Percentiles rank a stretch among this genome's conserved stretches.
Evolutionary conservation across 805 yeast species (phyloP).

Genomic region (Vanderwaltozyma tropicalis): DNA sequence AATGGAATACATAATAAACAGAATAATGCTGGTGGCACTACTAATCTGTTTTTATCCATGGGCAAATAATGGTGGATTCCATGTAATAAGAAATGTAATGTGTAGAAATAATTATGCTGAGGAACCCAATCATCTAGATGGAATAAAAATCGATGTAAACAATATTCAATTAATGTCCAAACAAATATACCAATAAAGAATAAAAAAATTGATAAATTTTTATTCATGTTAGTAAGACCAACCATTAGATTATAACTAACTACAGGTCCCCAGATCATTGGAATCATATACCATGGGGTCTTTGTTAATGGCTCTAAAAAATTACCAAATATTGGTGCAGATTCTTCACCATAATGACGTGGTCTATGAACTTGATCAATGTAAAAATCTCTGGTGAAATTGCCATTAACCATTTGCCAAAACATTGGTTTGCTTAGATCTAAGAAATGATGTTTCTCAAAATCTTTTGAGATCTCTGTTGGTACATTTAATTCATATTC

Average conservation of each 20-base stretch:
- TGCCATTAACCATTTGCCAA: constrained; percentile 64
- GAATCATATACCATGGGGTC: constrained; percentile 94
- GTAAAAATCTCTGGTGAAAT: constrained; percentile 79
- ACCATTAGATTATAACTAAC: constrained; percentile 51
- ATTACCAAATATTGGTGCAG: constrained; percentile 92
- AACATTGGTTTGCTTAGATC: constrained; percentile 78
- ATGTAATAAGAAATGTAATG: constrained; percentile 82
- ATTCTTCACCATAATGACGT: constrained; percentile 93
- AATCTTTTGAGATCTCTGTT: constrained; percentile 70
- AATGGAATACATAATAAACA: constrained; percentile 66
- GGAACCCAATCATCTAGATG: constrained; percentile 87
- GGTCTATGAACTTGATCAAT: constrained; percentile 96
- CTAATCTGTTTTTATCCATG: constrained; percentile 88
- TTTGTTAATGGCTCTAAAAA: constrained; percentile 82
- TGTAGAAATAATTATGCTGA: constrained; percentile 58
- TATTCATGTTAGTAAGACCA: constrained; percentile 43
- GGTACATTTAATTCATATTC: constrained; percentile 63
- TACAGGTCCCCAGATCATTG: constrained; percentile 77
- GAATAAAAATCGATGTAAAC: constrained; percentile 82
- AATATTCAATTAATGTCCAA: constrained; percentile 90
- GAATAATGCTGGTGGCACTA: constrained; percentile 91
- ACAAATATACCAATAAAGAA: constrained; percentile 76
- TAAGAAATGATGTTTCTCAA: constrained; percentile 67
- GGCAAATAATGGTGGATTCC: constrained; percentile 97
- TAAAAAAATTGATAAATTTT: constrained; percentile 39